Base-by-base conservation (phyloP, 2,329 filamentous ascomycete species). In the Colletotrichum sansevieriae region DNA sequence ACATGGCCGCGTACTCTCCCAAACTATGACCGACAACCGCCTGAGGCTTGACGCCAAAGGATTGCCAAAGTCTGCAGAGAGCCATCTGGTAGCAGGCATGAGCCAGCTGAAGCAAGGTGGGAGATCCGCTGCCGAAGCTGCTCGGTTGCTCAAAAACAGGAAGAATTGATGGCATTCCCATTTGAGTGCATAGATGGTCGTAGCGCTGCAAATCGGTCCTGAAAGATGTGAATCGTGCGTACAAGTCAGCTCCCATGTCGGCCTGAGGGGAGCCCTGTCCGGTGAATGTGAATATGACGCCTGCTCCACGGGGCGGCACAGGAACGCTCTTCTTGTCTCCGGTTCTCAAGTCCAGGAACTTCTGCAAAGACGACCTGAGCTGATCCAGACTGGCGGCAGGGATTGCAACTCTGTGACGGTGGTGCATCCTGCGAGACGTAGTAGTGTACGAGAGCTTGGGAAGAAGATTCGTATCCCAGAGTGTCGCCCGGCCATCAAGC, bases 1-100 rank as follows among this genome's bases (percentile, higher is more conserved):
- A 85, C 4, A 94, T 85, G 35, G 91, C 91, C 43, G 91, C 90
- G 73, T 93, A 93, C 77, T 94, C 91, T 57, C 91, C 91, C 29
- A 94, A 80, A 73, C 89, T 92, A 76, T 89, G 87, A 25, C 87
- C 87, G 3, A 89, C 76, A 1, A 89, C 86, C 3, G 81, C 85
- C 11, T 85, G 82, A 1, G 87, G 87, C 51, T 77, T 79, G 65
- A 90, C 78, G 43, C 85, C 87, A 82, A 85, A 87, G 0, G 83
- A 85, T 15, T 72, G 75, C 87, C 87, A 90, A 1, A 89, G 78
- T 49, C 81, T 82, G 7, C 83, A 83, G 8, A 89, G 78, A 11
- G 87, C 87, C 79, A 88, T 89, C 76, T 90, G 83, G 54, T 87
- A 82, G 65, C 83, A 84, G 41, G 78, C 79, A 15, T 87, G 77